Evolutionary conservation across 768 basidiomycete species (phyloP), one percentile per base, ranked within the genome.

Genomic region (Leccinellum rugosiceps): DNA sequence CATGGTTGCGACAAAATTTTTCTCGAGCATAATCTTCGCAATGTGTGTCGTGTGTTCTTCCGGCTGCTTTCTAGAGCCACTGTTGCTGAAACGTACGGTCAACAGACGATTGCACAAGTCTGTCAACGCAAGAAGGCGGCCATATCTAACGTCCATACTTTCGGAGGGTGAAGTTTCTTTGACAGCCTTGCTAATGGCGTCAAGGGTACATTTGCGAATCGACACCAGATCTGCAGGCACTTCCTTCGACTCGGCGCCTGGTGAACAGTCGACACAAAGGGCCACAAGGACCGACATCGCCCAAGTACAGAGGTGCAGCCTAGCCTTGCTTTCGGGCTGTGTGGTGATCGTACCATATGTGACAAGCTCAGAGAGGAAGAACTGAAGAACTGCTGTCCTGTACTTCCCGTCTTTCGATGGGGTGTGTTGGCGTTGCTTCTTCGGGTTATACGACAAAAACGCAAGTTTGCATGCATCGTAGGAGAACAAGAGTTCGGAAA

Each of bases 1-100:
- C 34, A 99, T 76, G 1, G 88, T 86, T 4, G 89, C 82, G 15
- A 98, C 97, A 61, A 92, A 95, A 68, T 92, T 92, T 77, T 98
- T 98, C 79, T 99, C 97, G 51, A 99, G 75, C 97, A 99, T 99
- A 60, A 95, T 83, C 76, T 98, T 98, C 21, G 96, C 94, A 52
- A 98, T 82, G 59, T 97, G 95, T 8, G 94, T 88, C 4, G 88
- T 88, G n/a, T 81, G 81, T 50, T 94, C 96, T 56, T 81, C 78
- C 41, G 79, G 76, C 61, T 81, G 84, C 46, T 85, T 77, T 57
- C 76, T 76, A 34, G 75, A 71, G 6, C 76, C 76, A 58, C 63
- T 72, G 65, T 82, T 72, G 66, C 80, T 87, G 72, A 88, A 85
- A 28, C 88, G 84, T 23, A 90, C 87, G 2, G 87, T 90, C 55